Evolutionary conservation across 1,284 basidiomycete species (phyloP), one percentile per base, ranked within the genome.

Genomic region (Moesziomyces antarcticus): DNA sequence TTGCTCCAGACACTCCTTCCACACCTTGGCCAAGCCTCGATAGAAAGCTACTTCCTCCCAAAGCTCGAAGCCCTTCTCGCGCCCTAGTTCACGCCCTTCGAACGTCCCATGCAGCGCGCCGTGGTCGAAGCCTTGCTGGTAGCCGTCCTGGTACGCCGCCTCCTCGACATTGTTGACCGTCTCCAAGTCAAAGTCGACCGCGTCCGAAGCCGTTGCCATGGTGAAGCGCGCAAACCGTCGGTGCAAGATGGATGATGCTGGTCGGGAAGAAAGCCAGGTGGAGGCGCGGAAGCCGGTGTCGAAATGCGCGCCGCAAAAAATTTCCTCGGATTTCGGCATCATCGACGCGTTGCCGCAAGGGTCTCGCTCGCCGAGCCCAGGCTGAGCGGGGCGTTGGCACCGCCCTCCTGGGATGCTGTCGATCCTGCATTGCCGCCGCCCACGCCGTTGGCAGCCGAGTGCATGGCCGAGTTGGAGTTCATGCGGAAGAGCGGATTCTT

Each of bases 41-140:
- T 96, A 96, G 82, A 91, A 97, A 2, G 92, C 94, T 7, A 98
- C 88, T 84, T 98, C 96, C 84, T 97, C 94, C 94, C 95, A 97
- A 83, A 97, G 89, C 85, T 96, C 93, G 84, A 91, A 97, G 0
- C 93, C 93, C 82, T 97, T 95, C 79, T 93, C 91, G 66, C 90
- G 88, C 1, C 95, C 96, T 5, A 97, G 87, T 3, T 91, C 90
- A n/a, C 94, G 88, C 5, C 96, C 96, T 84, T 98, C 94, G 68
- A 94, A 94, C 21, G 92, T 86, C 1, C 95, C 96, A 78, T 97
- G 94, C 14, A 94, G 89, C 45, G 89, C 88, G 5, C 96, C 96
- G 82, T 97, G 94, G 0, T 88, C 89, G 77, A 88, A 88, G 3
- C 95, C 95, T 59, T 91, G 90, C 71, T 87, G 80, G 82, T 91